Evolutionary conservation across 2,329 filamentous ascomycete species (phyloP), one percentile per base, ranked within the genome.

Genomic region (Ilyonectria destructans): DNA sequence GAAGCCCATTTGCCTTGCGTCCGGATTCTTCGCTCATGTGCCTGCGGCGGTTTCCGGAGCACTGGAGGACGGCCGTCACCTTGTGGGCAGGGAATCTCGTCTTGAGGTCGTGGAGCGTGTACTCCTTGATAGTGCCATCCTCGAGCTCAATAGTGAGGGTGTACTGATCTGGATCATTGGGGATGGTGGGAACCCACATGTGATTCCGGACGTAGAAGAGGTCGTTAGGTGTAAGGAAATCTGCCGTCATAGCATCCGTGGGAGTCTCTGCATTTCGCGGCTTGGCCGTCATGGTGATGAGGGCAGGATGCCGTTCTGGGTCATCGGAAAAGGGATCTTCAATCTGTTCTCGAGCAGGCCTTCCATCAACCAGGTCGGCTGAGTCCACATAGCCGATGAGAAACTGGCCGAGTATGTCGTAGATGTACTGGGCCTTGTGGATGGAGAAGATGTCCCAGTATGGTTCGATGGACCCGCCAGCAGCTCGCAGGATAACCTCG

Each of bases 371-470:
- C 2, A 92, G 84, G 73, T 93, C 91, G 10, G 81, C 82, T 1
- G 80, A 79, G 69, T 92, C 86, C 3, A 93, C 84, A 54, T 85
- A 86, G 31, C 91, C 91, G 54, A 93, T 89, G 29, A 87, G 81
- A 74, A 90, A 93, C 71, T 89, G 85, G n/a, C 88, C 84, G 0
- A 93, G 82, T 46, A 92, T 90, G 58, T 91, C 88, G 67, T 86
- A 85, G 6, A 92, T 89, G 67, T 92, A 88, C 48, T 88, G 83
- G 19, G 86, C 85, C 77, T 92, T 90, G 81, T 93, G 91, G 66
- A 92, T 92, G 54, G 86, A 84, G 76, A 93, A 93, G 60, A 93
- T 91, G 67, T 91, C 84, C 91, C 91, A 93, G 79, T 92, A 92
- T 0, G 88, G 86, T 58, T 93, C 90, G 57, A 93, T 87, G 62